phyloP scores from a whole-genome alignment of 2,329 filamentous ascomycete species.

The Phialemoniopsis sp. region DNA sequence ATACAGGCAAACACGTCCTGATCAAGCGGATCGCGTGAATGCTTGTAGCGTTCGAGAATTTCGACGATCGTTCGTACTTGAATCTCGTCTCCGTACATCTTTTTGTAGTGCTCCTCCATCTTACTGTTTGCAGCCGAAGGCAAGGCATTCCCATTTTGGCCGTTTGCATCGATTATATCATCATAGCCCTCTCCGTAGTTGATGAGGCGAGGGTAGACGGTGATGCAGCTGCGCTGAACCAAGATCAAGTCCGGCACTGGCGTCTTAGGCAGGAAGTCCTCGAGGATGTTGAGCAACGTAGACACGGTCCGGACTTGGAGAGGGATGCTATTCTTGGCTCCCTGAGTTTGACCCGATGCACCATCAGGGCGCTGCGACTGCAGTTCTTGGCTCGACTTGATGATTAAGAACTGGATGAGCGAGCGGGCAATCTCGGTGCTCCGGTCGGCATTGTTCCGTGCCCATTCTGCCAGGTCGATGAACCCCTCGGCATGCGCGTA shows the following conservation, averaged over 20 bases:
- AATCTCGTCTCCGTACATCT: conserved; percentile 92
- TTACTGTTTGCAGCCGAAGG: conserved; percentile 75
- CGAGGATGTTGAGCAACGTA: conserved; percentile 73
- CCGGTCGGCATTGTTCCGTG: conserved; percentile 64
- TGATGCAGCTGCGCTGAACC: conserved; percentile 84
- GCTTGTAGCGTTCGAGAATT: conserved; percentile 81
- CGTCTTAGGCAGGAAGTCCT: conserved; percentile 60
- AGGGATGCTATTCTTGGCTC: conserved; percentile 61
- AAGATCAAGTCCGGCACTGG: conserved; percentile 66
- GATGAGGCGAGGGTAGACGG: conserved; percentile 88
- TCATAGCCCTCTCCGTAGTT: conserved; percentile 94
- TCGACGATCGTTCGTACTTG: conserved; percentile 83
- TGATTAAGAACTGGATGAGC: conserved; percentile 74
- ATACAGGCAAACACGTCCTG: conserved; percentile 98
- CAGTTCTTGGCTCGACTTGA: conserved; percentile 80
- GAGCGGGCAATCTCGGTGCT: conserved; percentile 65
- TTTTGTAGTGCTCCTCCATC: conserved; percentile 98
- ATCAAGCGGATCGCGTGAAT: conserved; percentile 75
- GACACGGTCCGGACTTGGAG: conserved; percentile 84
- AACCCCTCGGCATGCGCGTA: conserved; percentile 75
- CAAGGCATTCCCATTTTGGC: conserved; percentile 75
- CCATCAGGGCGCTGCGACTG: conserved; percentile 58
- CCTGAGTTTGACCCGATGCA: conserved; percentile 52
- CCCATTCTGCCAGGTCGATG: conserved; percentile 81
- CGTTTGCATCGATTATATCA: conserved; percentile 84